Evolutionary conservation across 805 yeast species (phyloP).

Genomic region (Blastobotrys mokoenaii): DNA sequence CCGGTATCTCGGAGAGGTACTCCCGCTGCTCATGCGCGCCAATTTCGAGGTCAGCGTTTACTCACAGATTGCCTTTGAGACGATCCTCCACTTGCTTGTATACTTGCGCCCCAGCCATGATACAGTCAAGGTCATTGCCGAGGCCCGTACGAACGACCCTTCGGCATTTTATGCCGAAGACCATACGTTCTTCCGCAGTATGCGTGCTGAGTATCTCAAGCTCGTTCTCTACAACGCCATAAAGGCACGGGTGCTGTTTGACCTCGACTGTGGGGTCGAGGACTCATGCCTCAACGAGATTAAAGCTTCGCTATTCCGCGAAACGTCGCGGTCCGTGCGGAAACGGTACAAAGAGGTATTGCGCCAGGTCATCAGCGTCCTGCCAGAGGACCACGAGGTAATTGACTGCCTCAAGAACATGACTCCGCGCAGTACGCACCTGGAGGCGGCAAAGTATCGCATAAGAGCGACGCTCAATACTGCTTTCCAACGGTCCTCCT

Average conservation of each 20-base stretch:
- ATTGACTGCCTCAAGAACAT: too few relatives aligned
- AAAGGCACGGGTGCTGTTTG: neutral
- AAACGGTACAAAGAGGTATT: too few relatives aligned
- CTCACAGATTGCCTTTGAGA: conserved; percentile 12
- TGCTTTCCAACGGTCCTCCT: too few relatives aligned
- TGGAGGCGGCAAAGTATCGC: too few relatives aligned
- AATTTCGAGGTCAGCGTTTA: conserved; percentile 2
- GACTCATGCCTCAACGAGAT: conserved; percentile 8
- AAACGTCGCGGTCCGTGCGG: neutral
- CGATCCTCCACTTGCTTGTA: conserved; percentile 8
- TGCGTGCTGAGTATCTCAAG: conserved; percentile 12
- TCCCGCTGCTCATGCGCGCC: conserved; percentile 3
- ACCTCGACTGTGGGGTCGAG: neutral
- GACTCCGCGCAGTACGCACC: too few relatives aligned
- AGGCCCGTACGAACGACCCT: conserved; percentile 3
- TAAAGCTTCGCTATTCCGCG: neutral
- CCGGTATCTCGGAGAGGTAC: conserved; percentile 4
- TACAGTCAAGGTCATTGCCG: conserved; percentile 2
- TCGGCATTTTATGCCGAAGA: conserved; percentile 2
- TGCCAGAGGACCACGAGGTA: too few relatives aligned
- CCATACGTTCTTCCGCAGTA: conserved; percentile 6
- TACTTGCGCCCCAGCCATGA: neutral
- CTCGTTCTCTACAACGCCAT: conserved; percentile 4
- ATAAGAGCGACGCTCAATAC: too few relatives aligned
- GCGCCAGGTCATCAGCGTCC: too few relatives aligned